Base-by-base conservation (phyloP, 179 eudicot species). In the Gypsophila paniculata region DNA sequence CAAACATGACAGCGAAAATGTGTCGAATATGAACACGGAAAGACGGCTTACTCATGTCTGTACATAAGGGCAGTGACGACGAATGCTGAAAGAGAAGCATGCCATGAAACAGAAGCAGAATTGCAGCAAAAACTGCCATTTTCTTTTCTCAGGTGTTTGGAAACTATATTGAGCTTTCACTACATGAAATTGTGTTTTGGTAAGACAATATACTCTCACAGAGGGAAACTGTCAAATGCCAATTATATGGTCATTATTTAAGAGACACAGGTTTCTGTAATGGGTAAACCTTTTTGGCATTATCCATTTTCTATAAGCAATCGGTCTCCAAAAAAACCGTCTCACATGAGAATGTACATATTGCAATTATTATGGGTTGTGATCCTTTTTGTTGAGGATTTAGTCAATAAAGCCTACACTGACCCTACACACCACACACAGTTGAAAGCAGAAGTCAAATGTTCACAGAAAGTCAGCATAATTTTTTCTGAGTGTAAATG, bases 41-140 rank as follows among this genome's bases (percentile, higher is more conserved):
- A 80, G 60, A 75, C 66, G 64, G 68, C 96, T 82, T 61, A 89
- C 97, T 83, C 79, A 84, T 77, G 76, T 91, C 85, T 14, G 87
- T 84, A 65, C 97, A 91, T 65, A 89, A 68, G 34, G 97, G 96
- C n/a, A 88, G 83, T 44, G 93, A 73, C 46, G 78, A 76, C 9
- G 87, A 78, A 74, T 65, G 81, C 38, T 19, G 80, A 60, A 72
- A 49, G 38, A 84, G 69, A 61, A 86, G 65, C 51, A 89, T 63
- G 17, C 80, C 74, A n/a, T 78, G 73, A 57, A 73, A 79, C 29
- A 80, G 12, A 17, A 79, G 55, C 59, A 79, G 62, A 44, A 72
- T 63, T 38, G 65, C 69, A 72, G 75, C 69, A 75, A 72, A 72
- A 68, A 55, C 75, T 75, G 75, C 70, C 81, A 81, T 80, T 15